These are phyloP conservation scores for Syzygium oleosum DNA, from an alignment of 345 rosid genomes.

Conservation along the genomic window DNA sequence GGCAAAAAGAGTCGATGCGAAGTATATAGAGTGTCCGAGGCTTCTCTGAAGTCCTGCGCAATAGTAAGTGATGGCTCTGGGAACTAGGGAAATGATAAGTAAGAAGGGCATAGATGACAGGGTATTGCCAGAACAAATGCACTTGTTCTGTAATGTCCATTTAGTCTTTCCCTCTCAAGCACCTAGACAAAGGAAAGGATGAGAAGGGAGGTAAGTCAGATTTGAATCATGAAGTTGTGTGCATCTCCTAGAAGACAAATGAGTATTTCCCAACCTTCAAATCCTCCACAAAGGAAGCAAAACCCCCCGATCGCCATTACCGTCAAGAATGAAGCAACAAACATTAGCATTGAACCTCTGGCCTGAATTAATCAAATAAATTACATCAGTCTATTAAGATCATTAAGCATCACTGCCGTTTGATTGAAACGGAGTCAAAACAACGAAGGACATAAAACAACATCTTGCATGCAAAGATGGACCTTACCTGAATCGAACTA, in stretches of 20 bases:
- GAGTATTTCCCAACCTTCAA: slow-evolving; percentile 25
- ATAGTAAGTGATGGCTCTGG: slow-evolving; percentile 30
- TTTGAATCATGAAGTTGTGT: background rate
- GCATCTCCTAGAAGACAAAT: background rate
- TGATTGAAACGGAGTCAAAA: background rate
- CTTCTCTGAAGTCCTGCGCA: slow-evolving; percentile 25
- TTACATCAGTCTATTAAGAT: background rate
- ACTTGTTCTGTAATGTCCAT: slow-evolving; percentile 33
- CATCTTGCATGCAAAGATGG: background rate
- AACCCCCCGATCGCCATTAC: slow-evolving; percentile 48
- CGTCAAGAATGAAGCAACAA: slow-evolving; percentile 32
- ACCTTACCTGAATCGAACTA: slow-evolving; percentile 40
- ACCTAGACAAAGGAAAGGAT: slow-evolving; percentile 10
- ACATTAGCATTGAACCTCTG: slow-evolving; percentile 34
- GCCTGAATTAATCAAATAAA: slow-evolving; percentile 14
- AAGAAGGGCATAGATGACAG: slow-evolving; percentile 31
- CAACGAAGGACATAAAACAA: background rate
- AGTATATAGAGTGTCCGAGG: slow-evolving; percentile 22
- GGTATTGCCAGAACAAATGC: slow-evolving; percentile 30
- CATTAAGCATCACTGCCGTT: background rate
- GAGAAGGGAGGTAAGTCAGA: background rate
- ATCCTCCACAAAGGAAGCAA: slow-evolving; percentile 49
- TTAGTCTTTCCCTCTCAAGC: slow-evolving; percentile 33
- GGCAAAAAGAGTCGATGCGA: slow-evolving; percentile 8
- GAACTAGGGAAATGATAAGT: slow-evolving; percentile 19